Base-by-base conservation (phyloP, 441 rosid genomes). In the Adansonia rubrostipa region DNA sequence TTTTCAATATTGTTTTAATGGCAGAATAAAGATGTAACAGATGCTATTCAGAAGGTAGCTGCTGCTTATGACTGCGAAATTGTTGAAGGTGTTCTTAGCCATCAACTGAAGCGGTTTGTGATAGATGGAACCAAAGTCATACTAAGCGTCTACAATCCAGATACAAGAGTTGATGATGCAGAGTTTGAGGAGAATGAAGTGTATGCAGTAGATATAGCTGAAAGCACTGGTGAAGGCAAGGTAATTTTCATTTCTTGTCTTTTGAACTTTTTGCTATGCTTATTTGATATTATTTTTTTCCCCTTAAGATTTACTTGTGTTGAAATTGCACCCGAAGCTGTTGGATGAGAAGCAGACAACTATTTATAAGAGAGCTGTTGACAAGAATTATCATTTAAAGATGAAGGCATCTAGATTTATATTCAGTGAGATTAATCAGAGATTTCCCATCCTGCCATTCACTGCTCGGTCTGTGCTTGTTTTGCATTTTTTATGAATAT, bases 331-430 rank as follows among this genome's bases (percentile, higher is more conserved):
- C 97, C 98, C 98, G 0, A 93, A 88, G 86, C 84, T 92, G 57
- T 82, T 94, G 74, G 97, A 96, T 77, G 98, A 96, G 90, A 96
- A 90, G 84, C 95, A 93, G 79, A 94, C 99, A 0, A 93, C 98
- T 42, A 78, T 92, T 73, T 92, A 96, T 78, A 96, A 90, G 87
- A 92, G 93, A 83, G 98, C 94, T 17, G 94, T 90, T 53, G 87
- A 85, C 84, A 89, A 85, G 83, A 92, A 77, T 66, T 96, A 96
- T 84, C 95, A 88, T 84, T 83, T 96, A 86, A 94, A 94, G 83
- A 92, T 96, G 98, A 94, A 93, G 84, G 94, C 98, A 61, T 96
- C 98, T 74, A 87, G 97, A 82, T 96, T 94, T 86, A 92, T 91
- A 77, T 88, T 93, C 85, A 92, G 97, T 79, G 97, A 96, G 84